Conservation (phyloP, 2,329 filamentous ascomycete species). For the Xylaria hypoxylon region DNA sequence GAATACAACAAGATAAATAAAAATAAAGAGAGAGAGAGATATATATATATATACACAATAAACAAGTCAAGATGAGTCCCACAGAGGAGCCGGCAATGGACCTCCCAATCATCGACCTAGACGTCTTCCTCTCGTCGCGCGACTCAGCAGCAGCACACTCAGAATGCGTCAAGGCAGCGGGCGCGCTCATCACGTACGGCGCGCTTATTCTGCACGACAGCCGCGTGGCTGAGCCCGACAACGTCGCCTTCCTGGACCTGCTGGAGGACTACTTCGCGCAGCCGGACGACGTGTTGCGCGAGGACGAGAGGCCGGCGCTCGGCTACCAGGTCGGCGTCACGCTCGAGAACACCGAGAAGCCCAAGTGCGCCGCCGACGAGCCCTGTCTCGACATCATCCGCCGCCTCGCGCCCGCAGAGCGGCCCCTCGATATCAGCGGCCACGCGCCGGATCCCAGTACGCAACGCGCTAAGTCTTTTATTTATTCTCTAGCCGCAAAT, state of each 20-base stretch:
- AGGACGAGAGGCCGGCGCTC: conserved; percentile 68
- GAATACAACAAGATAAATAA: too few species aligned
- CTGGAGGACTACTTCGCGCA: conserved; percentile 75
- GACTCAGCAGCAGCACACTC: conserved; percentile 59
- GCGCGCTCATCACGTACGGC: conserved; percentile 69
- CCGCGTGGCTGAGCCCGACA: conserved; percentile 67
- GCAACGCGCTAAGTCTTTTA: background rate
- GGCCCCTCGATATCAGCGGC: conserved; percentile 67
- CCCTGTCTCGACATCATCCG: conserved; percentile 68
- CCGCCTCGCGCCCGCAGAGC: conserved; percentile 65
- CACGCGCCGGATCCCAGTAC: conserved; percentile 67
- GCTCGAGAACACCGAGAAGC: conserved; percentile 72
- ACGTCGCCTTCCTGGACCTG: conserved; percentile 68
- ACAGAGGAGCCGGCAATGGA: conserved; percentile 59
- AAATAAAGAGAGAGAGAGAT: too few species aligned
- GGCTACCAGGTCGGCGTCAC: conserved; percentile 72
- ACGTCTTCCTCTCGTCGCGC: conserved; percentile 63
- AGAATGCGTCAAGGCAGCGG: conserved; percentile 66
- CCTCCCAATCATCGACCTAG: conserved; percentile 69
- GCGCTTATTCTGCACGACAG: conserved; percentile 71
- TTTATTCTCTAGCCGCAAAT: background rate
- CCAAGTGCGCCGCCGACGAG: conserved; percentile 72
- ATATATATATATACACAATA: background rate
- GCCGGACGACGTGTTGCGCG: conserved; percentile 58
- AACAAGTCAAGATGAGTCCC: conserved; percentile 31